Evolutionary conservation across 169 alveolate genomes (phyloP).

Genomic region (Eimeria maxima): DNA sequence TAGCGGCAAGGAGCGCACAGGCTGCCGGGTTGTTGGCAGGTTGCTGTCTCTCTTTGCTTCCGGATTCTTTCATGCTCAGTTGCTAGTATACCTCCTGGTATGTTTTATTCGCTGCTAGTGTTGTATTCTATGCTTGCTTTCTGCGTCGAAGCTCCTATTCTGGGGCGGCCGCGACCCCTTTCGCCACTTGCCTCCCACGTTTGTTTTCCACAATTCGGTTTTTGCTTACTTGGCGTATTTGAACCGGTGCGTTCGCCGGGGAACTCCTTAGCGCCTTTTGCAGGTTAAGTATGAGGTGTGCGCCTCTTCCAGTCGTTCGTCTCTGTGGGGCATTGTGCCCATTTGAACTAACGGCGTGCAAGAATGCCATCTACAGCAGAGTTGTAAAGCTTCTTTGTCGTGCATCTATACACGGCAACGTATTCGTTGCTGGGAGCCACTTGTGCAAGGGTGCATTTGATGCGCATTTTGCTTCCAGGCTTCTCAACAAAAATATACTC

Average conservation of each 20-base stretch:
- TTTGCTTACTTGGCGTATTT: background rate
- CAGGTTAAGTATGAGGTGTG: background rate
- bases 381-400: background rate
- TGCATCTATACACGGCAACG: background rate
- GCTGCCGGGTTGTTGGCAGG: conserved; percentile 42
- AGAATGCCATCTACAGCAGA: background rate
- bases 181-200: background rate
- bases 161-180: background rate
- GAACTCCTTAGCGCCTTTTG: background rate
- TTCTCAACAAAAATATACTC: background rate
- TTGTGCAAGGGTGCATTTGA: background rate
- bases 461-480: background rate
- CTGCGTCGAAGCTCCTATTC: background rate
- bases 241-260: background rate
- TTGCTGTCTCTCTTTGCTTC: background rate
- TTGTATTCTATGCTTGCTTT: background rate
- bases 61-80: background rate
- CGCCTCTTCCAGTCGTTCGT: background rate
- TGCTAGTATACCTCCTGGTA: background rate
- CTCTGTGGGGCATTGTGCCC: background rate
- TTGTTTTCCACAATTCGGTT: background rate
- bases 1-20: background rate
- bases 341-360: background rate
- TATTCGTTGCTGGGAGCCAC: background rate
- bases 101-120: background rate